A percentile compares a stretch with the other conserved stretches of the same genome.
These are phyloP conservation scores for Cyclostephanos tholiformis DNA, from an alignment of 108 stramenopile species.

Conservation along the genomic window DNA sequence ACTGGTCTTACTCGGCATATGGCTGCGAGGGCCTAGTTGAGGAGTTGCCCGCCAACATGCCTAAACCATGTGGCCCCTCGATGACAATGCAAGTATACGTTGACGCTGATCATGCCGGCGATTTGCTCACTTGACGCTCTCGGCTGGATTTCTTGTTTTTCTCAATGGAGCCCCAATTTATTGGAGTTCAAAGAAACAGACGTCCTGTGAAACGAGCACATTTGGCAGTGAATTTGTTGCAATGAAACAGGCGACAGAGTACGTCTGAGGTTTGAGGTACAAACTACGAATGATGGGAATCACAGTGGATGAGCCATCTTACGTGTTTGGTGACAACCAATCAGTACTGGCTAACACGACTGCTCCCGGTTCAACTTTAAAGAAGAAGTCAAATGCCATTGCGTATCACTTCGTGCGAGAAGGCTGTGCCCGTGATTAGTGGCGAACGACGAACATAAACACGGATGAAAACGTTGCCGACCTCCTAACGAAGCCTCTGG, in stretches of 20 bases:
- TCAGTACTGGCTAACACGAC: no score
- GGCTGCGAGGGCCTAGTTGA: constrained; percentile 24
- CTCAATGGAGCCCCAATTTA: constrained; percentile 34
- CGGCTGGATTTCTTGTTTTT: constrained; percentile 1
- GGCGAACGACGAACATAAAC: no score
- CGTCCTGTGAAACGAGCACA: constrained; percentile 34
- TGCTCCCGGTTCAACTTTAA: constrained; percentile 47
- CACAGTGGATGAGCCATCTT: constrained; percentile 17
- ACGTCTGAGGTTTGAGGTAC: constrained; percentile 52
- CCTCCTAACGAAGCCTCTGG: no score
- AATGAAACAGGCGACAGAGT: constrained; percentile 52
- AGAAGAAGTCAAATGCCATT: constrained; percentile 55
- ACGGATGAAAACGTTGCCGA: no score
- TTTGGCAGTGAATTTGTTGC: constrained; percentile 56
- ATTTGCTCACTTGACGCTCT: no score
- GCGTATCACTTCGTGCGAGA: constrained; percentile 49
- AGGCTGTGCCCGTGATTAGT: no score
- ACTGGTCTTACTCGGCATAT: constrained; percentile 40
- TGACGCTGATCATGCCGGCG: no score
- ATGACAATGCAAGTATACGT: constrained; percentile 20
- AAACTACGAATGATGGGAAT: constrained; percentile 68
- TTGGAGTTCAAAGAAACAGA: constrained; percentile 53
- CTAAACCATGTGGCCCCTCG: constrained; percentile 32
- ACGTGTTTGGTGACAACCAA: constrained; percentile 32
- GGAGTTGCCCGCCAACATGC: constrained; percentile 22